These are phyloP conservation scores for Lyophyllum semitale DNA, from an alignment of 768 basidiomycete genomes.

Conservation along the genomic window DNA sequence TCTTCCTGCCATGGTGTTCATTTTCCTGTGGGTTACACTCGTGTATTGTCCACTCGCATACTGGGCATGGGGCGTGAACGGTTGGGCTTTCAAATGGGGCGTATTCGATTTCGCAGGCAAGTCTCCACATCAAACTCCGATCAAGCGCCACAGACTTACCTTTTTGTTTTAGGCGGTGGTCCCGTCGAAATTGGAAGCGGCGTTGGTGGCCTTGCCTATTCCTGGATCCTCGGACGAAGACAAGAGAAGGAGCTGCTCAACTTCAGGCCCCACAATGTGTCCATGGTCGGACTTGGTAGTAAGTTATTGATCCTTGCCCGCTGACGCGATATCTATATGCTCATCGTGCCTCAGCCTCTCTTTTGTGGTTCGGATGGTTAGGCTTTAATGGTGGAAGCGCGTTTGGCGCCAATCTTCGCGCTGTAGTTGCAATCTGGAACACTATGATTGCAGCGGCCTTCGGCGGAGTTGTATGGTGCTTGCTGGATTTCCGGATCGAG, in stretches of 20 bases:
- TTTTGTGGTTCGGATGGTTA: constrained; percentile 87
- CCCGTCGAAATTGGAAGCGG: constrained; percentile 90
- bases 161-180: constrained; percentile 59
- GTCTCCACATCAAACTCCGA: constrained; percentile 12
- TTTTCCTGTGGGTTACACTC: constrained; percentile 83
- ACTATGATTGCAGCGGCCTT: constrained; percentile 85
- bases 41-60: constrained; percentile 88
- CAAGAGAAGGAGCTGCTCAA: constrained; percentile 70
- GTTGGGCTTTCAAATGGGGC: constrained; percentile 86
- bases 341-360: constrained; percentile 44
- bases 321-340: not conserved
- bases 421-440: constrained; percentile 85
- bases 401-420: constrained; percentile 85
- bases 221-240: constrained; percentile 85
- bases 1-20: constrained; percentile 77
- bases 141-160: not conserved
- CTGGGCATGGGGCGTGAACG: constrained; percentile 81
- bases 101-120: constrained; percentile 86
- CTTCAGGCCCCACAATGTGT: constrained; percentile 89
- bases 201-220: constrained; percentile 80
- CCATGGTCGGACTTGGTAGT: constrained; percentile 79
- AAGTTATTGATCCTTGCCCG: constrained; percentile 16
- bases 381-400: constrained; percentile 94
- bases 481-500: constrained; percentile 78
- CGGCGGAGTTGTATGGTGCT: constrained; percentile 82